These are phyloP conservation scores for Pterocarpus santalinus DNA, from an alignment of 306 rosid species.

Conservation along the genomic window DNA sequence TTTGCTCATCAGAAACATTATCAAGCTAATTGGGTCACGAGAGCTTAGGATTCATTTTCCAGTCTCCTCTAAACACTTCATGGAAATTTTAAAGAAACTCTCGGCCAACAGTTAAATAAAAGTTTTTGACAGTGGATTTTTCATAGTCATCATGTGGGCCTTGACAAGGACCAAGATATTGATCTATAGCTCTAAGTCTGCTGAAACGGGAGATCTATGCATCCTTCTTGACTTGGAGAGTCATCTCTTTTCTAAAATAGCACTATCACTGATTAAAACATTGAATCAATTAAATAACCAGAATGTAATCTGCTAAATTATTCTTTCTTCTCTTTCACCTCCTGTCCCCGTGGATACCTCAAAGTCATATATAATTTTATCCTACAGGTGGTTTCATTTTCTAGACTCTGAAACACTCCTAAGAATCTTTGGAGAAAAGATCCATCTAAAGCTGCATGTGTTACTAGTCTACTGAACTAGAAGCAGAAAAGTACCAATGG, in stretches of 20 bases:
- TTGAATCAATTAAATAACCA: not conserved
- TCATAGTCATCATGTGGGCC: not conserved
- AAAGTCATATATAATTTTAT: not conserved
- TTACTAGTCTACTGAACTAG: not conserved
- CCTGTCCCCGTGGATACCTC: not conserved
- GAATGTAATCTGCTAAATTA: not conserved
- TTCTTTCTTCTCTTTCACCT: not conserved
- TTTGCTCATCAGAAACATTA: not conserved
- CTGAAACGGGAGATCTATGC: not conserved
- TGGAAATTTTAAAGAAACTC: not conserved
- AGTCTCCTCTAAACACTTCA: constrained; percentile 27
- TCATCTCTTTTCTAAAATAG: not conserved
- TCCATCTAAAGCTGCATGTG: not conserved
- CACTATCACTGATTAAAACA: not conserved
- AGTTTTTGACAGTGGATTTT: constrained; percentile 1
- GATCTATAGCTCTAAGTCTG: too few species aligned
- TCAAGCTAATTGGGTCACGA: constrained; percentile 1
- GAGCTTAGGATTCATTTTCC: constrained; percentile 8
- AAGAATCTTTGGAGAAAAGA: not conserved
- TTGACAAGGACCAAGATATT: not conserved
- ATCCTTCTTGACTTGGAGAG: not conserved
- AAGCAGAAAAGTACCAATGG: not conserved
- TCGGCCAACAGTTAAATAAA: constrained; percentile 26
- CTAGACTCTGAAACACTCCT: not conserved
- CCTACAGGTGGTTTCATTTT: constrained; percentile 13